Evolutionary conservation across 2,329 filamentous ascomycete species (phyloP), one percentile per base, ranked within the genome.

Genomic region (Phyllosticta citribraziliensis): DNA sequence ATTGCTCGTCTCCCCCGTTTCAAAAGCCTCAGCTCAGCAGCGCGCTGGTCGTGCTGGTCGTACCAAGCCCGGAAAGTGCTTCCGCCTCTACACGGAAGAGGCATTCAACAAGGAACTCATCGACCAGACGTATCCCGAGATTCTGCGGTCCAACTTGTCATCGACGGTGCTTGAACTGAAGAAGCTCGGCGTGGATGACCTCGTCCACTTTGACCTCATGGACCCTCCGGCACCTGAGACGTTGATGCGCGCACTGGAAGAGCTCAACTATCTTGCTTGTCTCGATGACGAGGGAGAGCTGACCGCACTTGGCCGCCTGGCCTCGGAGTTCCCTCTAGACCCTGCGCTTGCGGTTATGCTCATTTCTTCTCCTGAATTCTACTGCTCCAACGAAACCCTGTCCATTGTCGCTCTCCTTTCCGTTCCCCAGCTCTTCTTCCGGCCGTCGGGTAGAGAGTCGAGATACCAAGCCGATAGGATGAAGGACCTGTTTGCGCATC

Each of bases 121-220:
- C 64, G 91, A 97, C 74, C 91, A 96, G 74, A 97, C 94, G 0
- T 92, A 99, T 68, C 94, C 94, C 0, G 94, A 99, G 74, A 92
- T 99, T 71, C 82, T 99, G 58, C 87, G 91, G 25, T 97, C 93
- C 33, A 99, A 99, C 73, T 80, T 99, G 65, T 87, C 94, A 63
- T 96, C 91, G 68, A 99, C 94, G 0, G 94, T 99, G 1, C 79
- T 99, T 54, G 94, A 99, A 75, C 79, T 99, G 70, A 97, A 97
- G 82, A 97, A 99, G 78, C 86, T 99, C 50, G 94, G 94, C 53
- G 86, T 99, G 27, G 86, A 96, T 67, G 94, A 99, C 74, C 80
- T 99, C 56, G 94, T 99, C 11, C 94, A 99, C 76, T 99, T 99
- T 71, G 95, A 99, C 72, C 82, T 99, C 55, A 97, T 99, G 93